These are phyloP conservation scores for Termitomyces sp. DNA, from an alignment of 768 basidiomycete species.

Conservation along the genomic window DNA sequence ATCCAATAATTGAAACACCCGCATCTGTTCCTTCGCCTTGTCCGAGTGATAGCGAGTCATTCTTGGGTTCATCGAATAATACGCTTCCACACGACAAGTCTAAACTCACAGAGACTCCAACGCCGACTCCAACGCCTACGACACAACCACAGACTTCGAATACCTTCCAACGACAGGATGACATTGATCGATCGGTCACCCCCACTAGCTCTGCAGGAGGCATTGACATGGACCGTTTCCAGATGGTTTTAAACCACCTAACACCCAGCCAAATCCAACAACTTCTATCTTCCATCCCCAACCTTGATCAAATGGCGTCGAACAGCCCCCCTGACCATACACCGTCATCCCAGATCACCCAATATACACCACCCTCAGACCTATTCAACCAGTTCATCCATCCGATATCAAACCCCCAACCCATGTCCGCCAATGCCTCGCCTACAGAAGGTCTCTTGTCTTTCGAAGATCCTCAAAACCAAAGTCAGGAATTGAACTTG, in stretches of 20 bases:
- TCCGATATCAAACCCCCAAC: slow-evolving; percentile 6
- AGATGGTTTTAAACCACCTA: slow-evolving; percentile 46
- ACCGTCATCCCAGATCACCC: slow-evolving; percentile 21
- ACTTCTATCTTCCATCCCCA: slow-evolving; percentile 41
- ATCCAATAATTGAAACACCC: slow-evolving; percentile 44
- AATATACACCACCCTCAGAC: slow-evolving; percentile 27
- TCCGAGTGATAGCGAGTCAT: slow-evolving; percentile 14
- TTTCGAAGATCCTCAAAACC: slow-evolving; percentile 19
- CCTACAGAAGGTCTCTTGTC: slow-evolving; percentile 24
- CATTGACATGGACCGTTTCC: slow-evolving; percentile 31
- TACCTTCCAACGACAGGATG: background rate
- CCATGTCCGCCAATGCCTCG: slow-evolving; percentile 7
- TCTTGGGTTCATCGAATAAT: slow-evolving; percentile 1
- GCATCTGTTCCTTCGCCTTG: slow-evolving; percentile 28
- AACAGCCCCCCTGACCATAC: slow-evolving; percentile 10
- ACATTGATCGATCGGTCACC: slow-evolving; percentile 19
- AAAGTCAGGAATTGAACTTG: background rate
- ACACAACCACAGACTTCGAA: background rate
- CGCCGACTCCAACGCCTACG: background rate
- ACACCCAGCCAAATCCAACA: slow-evolving; percentile 55
- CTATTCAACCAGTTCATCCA: slow-evolving; percentile 23
- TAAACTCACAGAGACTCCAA: background rate
- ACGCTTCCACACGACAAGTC: background rate
- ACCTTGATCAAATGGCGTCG: slow-evolving; percentile 21
- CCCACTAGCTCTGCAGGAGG: slow-evolving; percentile 15